Base-by-base conservation (phyloP, 1,284 basidiomycete species). In the Phellinidium pouzarii region DNA sequence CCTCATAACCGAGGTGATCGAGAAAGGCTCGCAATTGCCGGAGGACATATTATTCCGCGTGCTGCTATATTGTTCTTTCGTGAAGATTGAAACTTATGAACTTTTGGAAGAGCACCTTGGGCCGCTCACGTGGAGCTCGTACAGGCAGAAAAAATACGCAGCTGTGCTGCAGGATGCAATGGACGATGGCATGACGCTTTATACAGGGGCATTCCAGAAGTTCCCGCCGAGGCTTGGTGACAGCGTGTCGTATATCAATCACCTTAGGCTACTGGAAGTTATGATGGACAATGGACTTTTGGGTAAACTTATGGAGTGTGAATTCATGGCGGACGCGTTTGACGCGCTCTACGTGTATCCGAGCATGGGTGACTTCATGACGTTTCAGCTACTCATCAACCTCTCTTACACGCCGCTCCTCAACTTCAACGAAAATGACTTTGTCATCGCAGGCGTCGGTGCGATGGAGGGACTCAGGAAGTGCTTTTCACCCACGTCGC, bases 161-260 rank as follows among this genome's bases (percentile, higher is more conserved):
- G 60, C 59, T 3, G 75, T 82, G 25, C 71, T 86, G 19, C 62
- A 64, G 9, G 54, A 60, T 11, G 69, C 74, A 17, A 68, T 69
- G 50, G 55, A 66, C 22, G 57, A 53, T 9, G 69, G 72, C 9
- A 60, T 64, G 42, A 45, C 71, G 2, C 68, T 86, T 19, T 84
- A 83, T 59, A 83, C 82, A 0, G 73, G 73, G n/a, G 73, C 82
- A 9, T 86, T 79, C 66, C 77, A 80, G 61, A 83, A 83, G 59
- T 79, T 80, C 1, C 74, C 76, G 4, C 79, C 80, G 9, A 66
- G 70, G 44, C 68, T 78, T 40, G 75, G 70, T 4, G 67, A 68
- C 56, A 49, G 62, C 12, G 66, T 71, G 23, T 70, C 73, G 55
- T 71, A 74, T 61, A 68, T 71, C 68, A 78, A 80, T 60, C 77